Base-by-base conservation (phyloP, 352 stramenopile genomes). In the Hyaloperonospora arabidopsidis region DNA sequence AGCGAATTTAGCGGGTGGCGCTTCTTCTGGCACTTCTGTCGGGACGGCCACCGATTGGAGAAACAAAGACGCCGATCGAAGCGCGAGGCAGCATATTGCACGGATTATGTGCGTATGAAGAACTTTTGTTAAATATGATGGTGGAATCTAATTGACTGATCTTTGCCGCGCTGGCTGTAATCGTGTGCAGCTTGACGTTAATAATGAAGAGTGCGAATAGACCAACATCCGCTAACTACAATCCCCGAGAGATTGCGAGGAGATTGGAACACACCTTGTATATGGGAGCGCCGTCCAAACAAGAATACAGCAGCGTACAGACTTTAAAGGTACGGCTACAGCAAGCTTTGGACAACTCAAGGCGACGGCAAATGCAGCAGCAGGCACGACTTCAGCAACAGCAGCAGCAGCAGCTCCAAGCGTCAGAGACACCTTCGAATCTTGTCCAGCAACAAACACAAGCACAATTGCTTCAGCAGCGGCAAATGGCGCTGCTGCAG, bases 181-280 rank as follows among this genome's bases (percentile, higher is more conserved):
- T 45, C 25, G 45, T 57, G 50, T 54, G 39, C 46, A 94, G 84
- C 15, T 76, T 94, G 69, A 94, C 79, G 23, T 64, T 94, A 48
- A 94, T 94, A 18, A 93, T 92, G 79, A 93, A 92, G 65, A 94
- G 84, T 54, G 78, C 86, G 7, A 95, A 94, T 54, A 72, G 84
- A 12, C 85, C 85, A n/a, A 76, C 73, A 25, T 88, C 80, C 1
- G 80, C 78, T n/a, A 92, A 94, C 51, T 93, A 95, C 59, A 95
- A 95, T 56, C 84, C 83, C 5, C 71, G 83, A 47, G 84, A 95
- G 54, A 95, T 95, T 29, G 84, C 84, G 7, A 70, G 84, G 23
- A 68, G 84, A 39, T 54, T 95, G 12, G 84, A 95, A 52, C 82
- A 95, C 53, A 93, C 80, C 15, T 52, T 95, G 17, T 95, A 95